Percentiles rank a stretch among this genome's conserved stretches.
These are phyloP conservation scores for Amanita molliuscula DNA, from an alignment of 768 basidiomycete genomes.

Conservation along the genomic window DNA sequence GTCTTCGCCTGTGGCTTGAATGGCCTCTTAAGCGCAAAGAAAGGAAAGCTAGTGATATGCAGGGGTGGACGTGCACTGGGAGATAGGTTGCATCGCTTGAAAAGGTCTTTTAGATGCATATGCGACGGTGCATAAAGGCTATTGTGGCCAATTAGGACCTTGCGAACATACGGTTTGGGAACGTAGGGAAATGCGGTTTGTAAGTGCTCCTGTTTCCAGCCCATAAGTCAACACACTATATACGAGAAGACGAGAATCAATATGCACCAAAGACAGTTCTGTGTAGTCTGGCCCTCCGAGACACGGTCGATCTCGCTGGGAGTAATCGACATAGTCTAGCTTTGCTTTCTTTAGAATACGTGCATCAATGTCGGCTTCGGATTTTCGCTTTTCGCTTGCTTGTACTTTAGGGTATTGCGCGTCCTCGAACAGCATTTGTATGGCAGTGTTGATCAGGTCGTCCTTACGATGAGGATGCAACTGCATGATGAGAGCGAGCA, in stretches of 20 bases:
- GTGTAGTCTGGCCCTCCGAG: conserved; percentile 35
- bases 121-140: conserved; percentile 60
- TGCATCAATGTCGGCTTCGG: conserved; percentile 19
- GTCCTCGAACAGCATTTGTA: conserved; percentile 57
- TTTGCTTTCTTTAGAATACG: conserved; percentile 28
- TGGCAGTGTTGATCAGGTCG: conserved; percentile 38
- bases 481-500: conserved; percentile 33
- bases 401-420: conserved; percentile 46
- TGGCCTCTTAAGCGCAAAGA: conserved; percentile 17
- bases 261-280: conserved; percentile 40
- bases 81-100: conserved; percentile 18
- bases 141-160: conserved; percentile 24
- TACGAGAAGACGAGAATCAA: conserved; percentile 2
- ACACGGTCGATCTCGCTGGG: conserved; percentile 25
- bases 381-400: conserved; percentile 21
- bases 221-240: background rate
- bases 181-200: conserved; percentile 47
- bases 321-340: conserved; percentile 41
- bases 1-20: conserved; percentile 27
- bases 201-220: conserved; percentile 34
- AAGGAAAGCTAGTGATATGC: conserved; percentile 22
- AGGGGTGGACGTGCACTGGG: conserved; percentile 17
- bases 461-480: conserved; percentile 25
- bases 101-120: conserved; percentile 30
- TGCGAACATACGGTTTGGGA: conserved; percentile 43